These are phyloP conservation scores for Ascochyta fabae DNA, from an alignment of 2,329 filamentous ascomycete genomes.

Conservation along the genomic window DNA sequence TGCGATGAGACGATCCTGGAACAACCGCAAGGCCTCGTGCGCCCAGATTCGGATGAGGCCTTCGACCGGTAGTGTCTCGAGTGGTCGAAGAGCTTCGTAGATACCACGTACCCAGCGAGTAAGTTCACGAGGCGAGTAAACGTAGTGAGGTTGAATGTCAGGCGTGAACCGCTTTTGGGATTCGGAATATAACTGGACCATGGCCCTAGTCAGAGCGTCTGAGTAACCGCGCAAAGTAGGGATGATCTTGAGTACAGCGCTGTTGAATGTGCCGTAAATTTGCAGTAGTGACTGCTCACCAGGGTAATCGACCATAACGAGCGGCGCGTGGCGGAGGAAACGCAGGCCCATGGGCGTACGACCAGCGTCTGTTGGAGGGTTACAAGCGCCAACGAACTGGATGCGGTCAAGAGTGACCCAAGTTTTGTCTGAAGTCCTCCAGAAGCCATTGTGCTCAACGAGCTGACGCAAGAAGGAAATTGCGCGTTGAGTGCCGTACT, in stretches of 20 bases:
- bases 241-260: slow-evolving; percentile 93
- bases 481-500: slow-evolving; percentile 94
- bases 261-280: slow-evolving; percentile 99
- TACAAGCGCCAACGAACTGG: slow-evolving; percentile 98
- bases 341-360: slow-evolving; percentile 91
- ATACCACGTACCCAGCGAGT: slow-evolving; percentile 97
- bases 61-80: slow-evolving; percentile 87
- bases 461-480: slow-evolving; percentile 97
- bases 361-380: slow-evolving; percentile 95
- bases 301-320: slow-evolving; percentile 99
- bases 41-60: slow-evolving; percentile 97
- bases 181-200: slow-evolving; percentile 95
- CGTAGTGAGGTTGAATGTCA: slow-evolving; percentile 97
- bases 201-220: slow-evolving; percentile 91
- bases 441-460: slow-evolving; percentile 99
- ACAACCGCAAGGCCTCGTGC: slow-evolving; percentile 92
- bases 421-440: slow-evolving; percentile 94
- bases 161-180: slow-evolving; percentile 95
- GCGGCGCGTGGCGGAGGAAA: slow-evolving; percentile 95
- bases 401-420: slow-evolving; percentile 98
- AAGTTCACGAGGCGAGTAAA: slow-evolving; percentile 98
- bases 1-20: slow-evolving; percentile 94
- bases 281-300: slow-evolving; percentile 93
- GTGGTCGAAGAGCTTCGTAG: slow-evolving; percentile 92
- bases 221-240: slow-evolving; percentile 94